Percentiles rank a stretch among this genome's conserved stretches.
These are phyloP conservation scores for Stropharia rugosoannulata DNA, from an alignment of 768 basidiomycete species.

Conservation along the genomic window DNA sequence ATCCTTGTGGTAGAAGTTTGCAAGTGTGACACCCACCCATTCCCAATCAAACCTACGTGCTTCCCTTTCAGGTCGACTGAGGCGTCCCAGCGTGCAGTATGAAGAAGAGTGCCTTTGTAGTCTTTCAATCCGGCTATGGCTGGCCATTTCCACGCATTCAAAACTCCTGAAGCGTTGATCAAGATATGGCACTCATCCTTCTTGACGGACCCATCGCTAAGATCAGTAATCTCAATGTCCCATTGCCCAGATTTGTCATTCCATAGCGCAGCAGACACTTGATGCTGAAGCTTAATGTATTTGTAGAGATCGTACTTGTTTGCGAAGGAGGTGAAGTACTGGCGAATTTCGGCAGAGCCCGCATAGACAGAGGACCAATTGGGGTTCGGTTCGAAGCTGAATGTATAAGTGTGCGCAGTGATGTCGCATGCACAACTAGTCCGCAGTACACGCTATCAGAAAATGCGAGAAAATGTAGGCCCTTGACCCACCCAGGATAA, in stretches of 20 bases:
- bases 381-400: constrained; percentile 28
- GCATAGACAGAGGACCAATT: constrained; percentile 30
- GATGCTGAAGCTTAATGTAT: constrained; percentile 28
- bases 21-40: constrained; percentile 14
- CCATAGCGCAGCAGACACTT: constrained; percentile 27
- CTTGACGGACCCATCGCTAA: constrained; percentile 12
- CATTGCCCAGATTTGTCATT: constrained; percentile 22
- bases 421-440: constrained; percentile 30
- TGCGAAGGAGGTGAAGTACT: constrained; percentile 26
- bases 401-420: constrained; percentile 28
- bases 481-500: constrained; percentile 29
- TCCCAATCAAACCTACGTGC: constrained; percentile 18
- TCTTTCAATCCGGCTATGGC: constrained; percentile 16
- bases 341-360: constrained; percentile 25
- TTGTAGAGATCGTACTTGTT: constrained; percentile 27
- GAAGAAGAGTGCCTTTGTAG: constrained; percentile 17
- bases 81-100: constrained; percentile 20
- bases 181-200: constrained; percentile 29
- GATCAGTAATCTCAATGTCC: constrained; percentile 25
- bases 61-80: constrained; percentile 17
- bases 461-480: neutral
- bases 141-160: constrained; percentile 40
- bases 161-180: constrained; percentile 30
- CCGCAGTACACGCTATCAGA: neutral
- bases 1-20: neutral